Percentiles rank a stretch among this genome's conserved stretches.
Evolutionary conservation across 306 rosid genomes (phyloP).

Genomic region (Styphnolobium japonicum): DNA sequence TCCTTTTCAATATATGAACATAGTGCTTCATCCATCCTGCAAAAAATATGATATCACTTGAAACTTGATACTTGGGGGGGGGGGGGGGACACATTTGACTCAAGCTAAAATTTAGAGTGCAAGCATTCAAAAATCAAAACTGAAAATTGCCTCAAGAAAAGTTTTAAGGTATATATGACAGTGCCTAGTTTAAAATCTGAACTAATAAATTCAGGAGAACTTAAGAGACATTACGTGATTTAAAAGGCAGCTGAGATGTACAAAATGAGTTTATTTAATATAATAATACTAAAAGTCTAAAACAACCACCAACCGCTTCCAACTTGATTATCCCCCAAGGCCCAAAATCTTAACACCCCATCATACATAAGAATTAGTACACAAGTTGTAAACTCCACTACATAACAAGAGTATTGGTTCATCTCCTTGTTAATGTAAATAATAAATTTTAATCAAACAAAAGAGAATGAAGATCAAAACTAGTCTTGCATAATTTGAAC

Average conservation of each 20-base stretch:
- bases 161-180: neutral
- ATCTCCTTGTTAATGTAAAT: neutral
- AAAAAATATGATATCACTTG: slow-evolving; percentile 19
- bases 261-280: neutral
- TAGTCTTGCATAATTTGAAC: neutral
- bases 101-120: neutral
- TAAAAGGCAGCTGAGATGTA: neutral
- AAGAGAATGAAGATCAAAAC: neutral
- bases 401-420: neutral
- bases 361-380: neutral
- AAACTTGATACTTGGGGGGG: slow-evolving; percentile 12
- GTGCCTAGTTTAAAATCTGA: neutral
- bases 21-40: slow-evolving; percentile 91
- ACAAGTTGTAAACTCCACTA: neutral
- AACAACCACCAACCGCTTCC: neutral
- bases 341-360: neutral
- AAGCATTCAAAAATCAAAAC: neutral
- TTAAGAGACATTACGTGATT: neutral
- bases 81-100: too few relatives aligned
- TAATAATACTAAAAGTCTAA: neutral
- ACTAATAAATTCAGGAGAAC: neutral
- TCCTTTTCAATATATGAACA: slow-evolving; percentile 77
- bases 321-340: neutral
- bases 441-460: neutral
- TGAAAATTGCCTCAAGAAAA: neutral